Conservation (phyloP, 192 early-diverging fungal genomes). For the Endogone sp. region DNA sequence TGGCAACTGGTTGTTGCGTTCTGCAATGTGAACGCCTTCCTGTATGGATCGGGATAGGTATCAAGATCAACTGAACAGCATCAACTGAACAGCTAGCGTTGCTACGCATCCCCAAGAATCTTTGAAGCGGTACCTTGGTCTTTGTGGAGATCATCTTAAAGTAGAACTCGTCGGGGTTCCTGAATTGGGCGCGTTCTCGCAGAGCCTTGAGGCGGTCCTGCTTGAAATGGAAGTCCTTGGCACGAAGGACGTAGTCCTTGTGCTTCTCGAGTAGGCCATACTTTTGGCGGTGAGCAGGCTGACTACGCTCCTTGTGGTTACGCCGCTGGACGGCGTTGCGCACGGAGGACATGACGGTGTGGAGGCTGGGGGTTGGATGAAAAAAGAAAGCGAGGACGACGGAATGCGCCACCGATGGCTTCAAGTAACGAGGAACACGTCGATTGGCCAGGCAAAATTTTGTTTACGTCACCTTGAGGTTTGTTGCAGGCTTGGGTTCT, state of each 20-base stretch:
- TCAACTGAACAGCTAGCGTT: neutral
- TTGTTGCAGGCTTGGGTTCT: too few species aligned
- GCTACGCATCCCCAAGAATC: neutral
- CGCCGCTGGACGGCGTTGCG: slow-evolving; percentile 83
- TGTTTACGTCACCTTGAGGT: neutral
- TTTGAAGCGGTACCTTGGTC: slow-evolving; percentile 55
- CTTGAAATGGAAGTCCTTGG: slow-evolving; percentile 84
- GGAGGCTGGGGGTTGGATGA: neutral
- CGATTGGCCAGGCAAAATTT: neutral
- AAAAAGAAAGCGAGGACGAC: neutral
- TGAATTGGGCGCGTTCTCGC: slow-evolving; percentile 76
- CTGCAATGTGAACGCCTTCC: slow-evolving; percentile 75
- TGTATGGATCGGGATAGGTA: slow-evolving; percentile 1
- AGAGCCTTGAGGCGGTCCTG: slow-evolving; percentile 82
- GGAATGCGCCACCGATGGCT: neutral
- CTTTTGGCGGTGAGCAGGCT: slow-evolving; percentile 55
- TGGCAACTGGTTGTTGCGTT: slow-evolving; percentile 70
- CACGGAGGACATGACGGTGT: slow-evolving; percentile 54
- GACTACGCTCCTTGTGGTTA: slow-evolving; percentile 87
- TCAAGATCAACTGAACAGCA: too few species aligned
- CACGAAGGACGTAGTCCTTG: slow-evolving; percentile 97
- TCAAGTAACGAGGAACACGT: neutral
- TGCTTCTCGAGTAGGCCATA: slow-evolving; percentile 93
- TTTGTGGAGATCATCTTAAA: slow-evolving; percentile 91
- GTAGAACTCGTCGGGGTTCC: slow-evolving; percentile 99